Base-by-base conservation (phyloP, 2,329 filamentous ascomycete species). In the Coniochaeta prunicola region DNA sequence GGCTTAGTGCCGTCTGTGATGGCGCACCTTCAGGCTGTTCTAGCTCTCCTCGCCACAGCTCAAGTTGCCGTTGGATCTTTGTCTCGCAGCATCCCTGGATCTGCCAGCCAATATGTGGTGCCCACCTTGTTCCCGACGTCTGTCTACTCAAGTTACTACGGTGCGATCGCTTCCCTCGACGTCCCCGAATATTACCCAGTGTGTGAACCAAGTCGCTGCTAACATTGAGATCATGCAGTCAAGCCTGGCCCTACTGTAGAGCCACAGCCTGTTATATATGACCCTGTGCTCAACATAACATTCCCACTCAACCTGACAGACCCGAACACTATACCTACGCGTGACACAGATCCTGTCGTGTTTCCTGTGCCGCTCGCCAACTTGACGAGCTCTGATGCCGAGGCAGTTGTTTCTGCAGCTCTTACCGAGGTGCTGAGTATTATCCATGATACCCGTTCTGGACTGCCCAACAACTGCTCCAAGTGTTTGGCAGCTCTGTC, bases 221-320 rank as follows among this genome's bases (percentile, higher is more conserved):
- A n/a, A 34, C 1, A 19, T 40, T 12, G 31, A 15, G 13, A 10
- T 36, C 21, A 31, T 19, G 38, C 56, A 71, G 68, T 71, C 50
- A 64, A 64, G 28, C 65, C 70, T 1, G 67, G 64, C 3, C 68
- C 71, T 15, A 70, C 68, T 10, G 66, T 64, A 40, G 67, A 72
- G 64, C 69, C 70, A 3, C 69, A 72, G 58, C 70, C 70, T 2
- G 76, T 75, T 15, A 66, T 86, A 4, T 73, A 76, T 60, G 82
- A 85, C 67, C 78, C 80, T 0, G 70, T 84, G 30, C 67, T 83
- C 53, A 80, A 84, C 62, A 73, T 77, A 61, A 83, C 79, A 2
- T 85, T 75, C 59, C 80, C 80, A 1, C 69, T 76, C 33, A 80
- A 83, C 61, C 67, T 85, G 56, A 85, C 82, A 0, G 73, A 82